Evolutionary conservation across 2,329 filamentous ascomycete genomes (phyloP).

Genomic region (Penicillium sp.): DNA sequence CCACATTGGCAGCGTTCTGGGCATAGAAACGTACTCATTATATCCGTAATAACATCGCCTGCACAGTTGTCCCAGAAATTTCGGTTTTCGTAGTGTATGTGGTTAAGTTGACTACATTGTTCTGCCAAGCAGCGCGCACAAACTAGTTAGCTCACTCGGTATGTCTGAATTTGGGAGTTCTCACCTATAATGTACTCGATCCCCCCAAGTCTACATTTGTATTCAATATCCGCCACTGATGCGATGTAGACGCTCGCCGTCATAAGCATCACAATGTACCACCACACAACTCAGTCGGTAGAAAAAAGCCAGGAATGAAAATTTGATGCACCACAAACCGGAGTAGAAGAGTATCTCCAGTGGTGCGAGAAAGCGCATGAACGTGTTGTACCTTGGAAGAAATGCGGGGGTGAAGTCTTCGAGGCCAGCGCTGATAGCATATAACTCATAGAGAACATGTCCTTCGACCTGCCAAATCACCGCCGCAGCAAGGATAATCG

Average conservation of each 20-base stretch:
- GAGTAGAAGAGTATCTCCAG: conserved; percentile 22
- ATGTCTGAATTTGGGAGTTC: background rate
- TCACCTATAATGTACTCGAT: conserved; percentile 19
- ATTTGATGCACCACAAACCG: conserved; percentile 20
- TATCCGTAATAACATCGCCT: conserved; percentile 20
- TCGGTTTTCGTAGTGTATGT: conserved; percentile 21
- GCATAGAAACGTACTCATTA: conserved; percentile 17
- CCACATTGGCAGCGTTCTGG: background rate
- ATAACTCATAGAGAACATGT: conserved; percentile 13
- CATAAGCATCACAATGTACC: conserved; percentile 17
- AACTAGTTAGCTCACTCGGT: background rate
- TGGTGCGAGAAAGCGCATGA: conserved; percentile 16
- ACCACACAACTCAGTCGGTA: conserved; percentile 22
- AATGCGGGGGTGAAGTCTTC: conserved; percentile 8
- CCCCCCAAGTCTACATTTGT: conserved; percentile 17
- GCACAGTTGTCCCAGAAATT: conserved; percentile 19
- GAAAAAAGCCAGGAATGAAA: conserved; percentile 23
- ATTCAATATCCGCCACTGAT: conserved; percentile 21
- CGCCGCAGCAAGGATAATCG: conserved; percentile 17
- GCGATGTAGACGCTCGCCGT: conserved; percentile 14
- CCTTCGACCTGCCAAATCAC: conserved; percentile 22
- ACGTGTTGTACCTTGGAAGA: conserved; percentile 8
- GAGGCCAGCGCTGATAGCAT: conserved; percentile 10
- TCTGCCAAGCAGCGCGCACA: conserved; percentile 5
- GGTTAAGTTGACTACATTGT: conserved; percentile 12